Evolutionary conservation across 768 basidiomycete species (phyloP), one percentile per base, ranked within the genome.

Genomic region (Collybia nuda): DNA sequence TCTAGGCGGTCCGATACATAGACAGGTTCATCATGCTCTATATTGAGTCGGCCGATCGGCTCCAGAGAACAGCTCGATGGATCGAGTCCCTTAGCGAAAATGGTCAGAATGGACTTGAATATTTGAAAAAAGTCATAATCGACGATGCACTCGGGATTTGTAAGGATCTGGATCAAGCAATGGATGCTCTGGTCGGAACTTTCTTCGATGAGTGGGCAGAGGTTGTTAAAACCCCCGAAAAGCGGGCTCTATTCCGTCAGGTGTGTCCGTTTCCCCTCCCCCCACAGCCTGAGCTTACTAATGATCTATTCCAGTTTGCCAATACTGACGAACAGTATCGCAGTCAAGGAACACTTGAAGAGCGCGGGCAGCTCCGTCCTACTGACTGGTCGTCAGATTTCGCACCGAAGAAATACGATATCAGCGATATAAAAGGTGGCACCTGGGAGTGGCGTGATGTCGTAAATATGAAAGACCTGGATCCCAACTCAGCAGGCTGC

Each of bases 81-180:
- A 66, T 89, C 5, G 87, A 89, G 32, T 42, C 40, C 23, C 40
- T 50, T 22, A 32, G 32, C 1, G 54, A 71, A 73, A 7, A 79
- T 87, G 65, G 86, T 38, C 44, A 86, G 36, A 84, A 83, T 8
- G 86, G 85, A 22, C 3, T 37, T 44, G 37, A 62, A 50, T 14
- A 41, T 11, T 8, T 35, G n/a, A 38, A 24, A 36, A 76, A 76
- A 43, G 81, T 90, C 18, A 71, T 90, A 35, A 57, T 90, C 36
- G 78, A 88, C 17, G 88, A 90, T 56, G 78, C 82, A 51, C 76
- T 90, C 0, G 85, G 86, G 1, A 87, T 90, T 51, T 88, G 86
- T 57, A 74, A 66, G 17, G 81, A 88, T 37, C 73, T 90, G 7
- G 88, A 89, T 46, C 70, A 67, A 17, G 71, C 82, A 28, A 89